Base-by-base conservation (phyloP, 2,329 filamentous ascomycete genomes). In the Paramyrothecium roridum region DNA sequence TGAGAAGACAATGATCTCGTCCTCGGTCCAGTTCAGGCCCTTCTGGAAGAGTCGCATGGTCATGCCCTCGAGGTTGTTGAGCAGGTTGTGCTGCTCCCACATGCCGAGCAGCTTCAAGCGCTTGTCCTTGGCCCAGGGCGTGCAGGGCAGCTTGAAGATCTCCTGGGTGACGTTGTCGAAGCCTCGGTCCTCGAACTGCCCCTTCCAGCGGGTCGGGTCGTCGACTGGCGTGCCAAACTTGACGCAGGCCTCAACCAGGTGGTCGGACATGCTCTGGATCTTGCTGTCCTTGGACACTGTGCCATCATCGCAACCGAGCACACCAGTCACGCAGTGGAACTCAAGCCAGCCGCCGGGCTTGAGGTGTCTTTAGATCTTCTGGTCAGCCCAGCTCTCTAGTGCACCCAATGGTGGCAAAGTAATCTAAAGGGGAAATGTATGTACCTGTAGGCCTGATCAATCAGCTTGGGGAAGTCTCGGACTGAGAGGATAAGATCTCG, bases 141-240 rank as follows among this genome's bases (percentile, higher is more conserved):
- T 76, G 55, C 72, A 69, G 1, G 79, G 79, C 63, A 79, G 72
- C 65, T 76, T 77, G 62, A 70, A 77, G 20, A 77, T 64, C 10
- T 72, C 65, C 62, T 81, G 75, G 1, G 65, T 63, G 0, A 85
- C 75, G 57, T 80, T 71, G 51, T 71, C 67, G 61, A 84, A 84
- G 4, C 82, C 82, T 1, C 76, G 76, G n/a, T 77, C 74, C 17
- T 67, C 65, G 55, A 84, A 69, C 56, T 73, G 71, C n/a, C 52
- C 40, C 49, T 61, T 63, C 56, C 62, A 68, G 10, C 59, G 56
- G n/a, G 58, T 56, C 1, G 64, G 65, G 21, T 64, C 65, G 52
- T 62, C 59, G 11, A 69, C 56, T 7, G 67, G 63, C 20, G 69
- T 67, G 2, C 68, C 68, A 12, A 67, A 58, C 46, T 65, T 64